Percentiles rank a stretch among this genome's conserved stretches.
These are phyloP conservation scores for Triangularia verruculosa DNA, from an alignment of 2,329 filamentous ascomycete species.

Conservation along the genomic window DNA sequence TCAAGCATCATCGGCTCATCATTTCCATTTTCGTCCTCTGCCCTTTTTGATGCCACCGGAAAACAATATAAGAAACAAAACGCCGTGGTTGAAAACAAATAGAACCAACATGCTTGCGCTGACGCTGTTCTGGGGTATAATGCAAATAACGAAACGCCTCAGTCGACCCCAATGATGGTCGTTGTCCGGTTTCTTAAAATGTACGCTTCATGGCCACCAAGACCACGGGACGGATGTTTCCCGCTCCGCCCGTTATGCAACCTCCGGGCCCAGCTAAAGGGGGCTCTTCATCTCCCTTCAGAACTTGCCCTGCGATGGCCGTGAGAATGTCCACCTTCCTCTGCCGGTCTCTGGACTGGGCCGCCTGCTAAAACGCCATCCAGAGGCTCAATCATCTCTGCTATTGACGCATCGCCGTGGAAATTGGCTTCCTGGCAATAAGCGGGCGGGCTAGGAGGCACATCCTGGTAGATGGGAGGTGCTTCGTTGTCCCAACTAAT, in stretches of 20 bases:
- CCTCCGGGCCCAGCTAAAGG: constrained; percentile 10
- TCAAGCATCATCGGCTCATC: background rate
- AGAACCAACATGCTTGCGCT: background rate
- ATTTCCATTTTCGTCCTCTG: background rate
- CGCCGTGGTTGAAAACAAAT: background rate
- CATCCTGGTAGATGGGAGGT: constrained; percentile 90
- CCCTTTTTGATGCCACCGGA: background rate
- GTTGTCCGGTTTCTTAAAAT: background rate
- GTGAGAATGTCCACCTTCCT: background rate
- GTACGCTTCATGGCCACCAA: background rate
- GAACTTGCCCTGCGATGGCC: background rate
- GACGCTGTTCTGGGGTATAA: constrained; percentile 14
- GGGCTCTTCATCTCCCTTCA: constrained; percentile 19
- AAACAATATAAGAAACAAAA: background rate
- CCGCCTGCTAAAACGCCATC: constrained; percentile 24
- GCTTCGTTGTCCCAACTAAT: constrained; percentile 97
- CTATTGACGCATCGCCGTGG: constrained; percentile 28
- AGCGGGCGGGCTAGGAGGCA: constrained; percentile 78
- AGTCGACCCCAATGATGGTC: background rate
- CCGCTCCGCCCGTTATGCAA: background rate
- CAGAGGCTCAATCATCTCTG: constrained; percentile 40
- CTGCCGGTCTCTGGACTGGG: background rate
- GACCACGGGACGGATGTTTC: background rate
- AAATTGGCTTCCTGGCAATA: constrained; percentile 49
- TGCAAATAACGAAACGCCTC: constrained; percentile 9